Percentiles rank a stretch among this genome's conserved stretches.
Conservation (phyloP, 805 yeast species). For the Candida berthetii region DNA sequence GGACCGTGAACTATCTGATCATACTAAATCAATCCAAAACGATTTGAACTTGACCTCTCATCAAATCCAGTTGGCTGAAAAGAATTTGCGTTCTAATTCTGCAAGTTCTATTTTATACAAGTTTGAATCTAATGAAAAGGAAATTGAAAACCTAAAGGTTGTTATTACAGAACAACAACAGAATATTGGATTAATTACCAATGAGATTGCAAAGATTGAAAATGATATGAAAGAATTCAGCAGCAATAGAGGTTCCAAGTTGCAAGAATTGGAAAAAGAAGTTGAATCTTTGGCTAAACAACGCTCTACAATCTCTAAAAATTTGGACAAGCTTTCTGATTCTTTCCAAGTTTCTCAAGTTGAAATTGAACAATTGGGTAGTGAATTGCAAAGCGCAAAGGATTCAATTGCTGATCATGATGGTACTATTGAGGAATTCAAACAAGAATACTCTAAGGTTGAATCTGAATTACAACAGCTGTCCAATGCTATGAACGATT, state of each 20-base stretch:
- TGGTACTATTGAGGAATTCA: slow-evolving; percentile 27
- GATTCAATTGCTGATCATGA: slow-evolving; percentile 34
- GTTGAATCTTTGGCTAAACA: slow-evolving; percentile 33
- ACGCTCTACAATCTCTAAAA: slow-evolving; percentile 28
- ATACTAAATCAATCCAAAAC: slow-evolving; percentile 51
- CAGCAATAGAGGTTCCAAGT: slow-evolving; percentile 72
- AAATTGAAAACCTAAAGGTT: slow-evolving; percentile 35
- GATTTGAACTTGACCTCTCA: slow-evolving; percentile 52
- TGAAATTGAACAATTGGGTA: slow-evolving; percentile 60
- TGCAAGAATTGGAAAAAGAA: slow-evolving; percentile 56
- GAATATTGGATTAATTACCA: slow-evolving; percentile 23
- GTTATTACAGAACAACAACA: slow-evolving; percentile 30
- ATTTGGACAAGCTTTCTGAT: slow-evolving; percentile 41
- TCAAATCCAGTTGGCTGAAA: slow-evolving; percentile 48
- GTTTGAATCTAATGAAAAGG: slow-evolving; percentile 37
- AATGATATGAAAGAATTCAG: slow-evolving; percentile 79
- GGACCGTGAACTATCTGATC: slow-evolving; percentile 36
- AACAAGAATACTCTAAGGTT: slow-evolving; percentile 17
- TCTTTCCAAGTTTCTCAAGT: slow-evolving; percentile 58
- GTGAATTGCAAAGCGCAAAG: slow-evolving; percentile 44
- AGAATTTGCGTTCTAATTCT: slow-evolving; percentile 48
- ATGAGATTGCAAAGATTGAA: slow-evolving; percentile 50
- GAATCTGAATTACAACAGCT: slow-evolving; percentile 23
- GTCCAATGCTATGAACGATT: slow-evolving; percentile 17
- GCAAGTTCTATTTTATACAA: slow-evolving; percentile 50